Conservation (phyloP, 176 grass and related monocot species). For the Zea mays region Zm-B73-REFERENCE-NAM-5.0 NC_050101.1:142337001-142337500, state of each 20-base stretch:
- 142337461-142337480: slow-evolving; percentile 26
- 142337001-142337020: no score
- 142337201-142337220: not conserved
- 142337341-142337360: not conserved
- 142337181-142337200: not conserved
- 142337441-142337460: slow-evolving; percentile 13
- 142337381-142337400: slow-evolving; percentile 3
- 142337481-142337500: slow-evolving; percentile 36
- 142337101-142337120: no score
- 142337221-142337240: not conserved
- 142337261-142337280: not conserved
- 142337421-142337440: not conserved
- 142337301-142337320: not conserved
- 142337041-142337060: no score
- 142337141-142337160: not conserved
- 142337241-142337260: not conserved
- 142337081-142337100: no score
- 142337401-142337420: not conserved
- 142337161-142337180: not conserved
- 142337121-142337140: not conserved
- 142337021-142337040: no score
- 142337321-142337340: not conserved
- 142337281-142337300: not conserved
- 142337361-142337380: not conserved
- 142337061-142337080: no score